Evolutionary conservation across 495 filamentous ascomycete genomes (phyloP), one percentile per base, ranked within the genome.

Genomic region (Hypoxylon perforatum): DNA sequence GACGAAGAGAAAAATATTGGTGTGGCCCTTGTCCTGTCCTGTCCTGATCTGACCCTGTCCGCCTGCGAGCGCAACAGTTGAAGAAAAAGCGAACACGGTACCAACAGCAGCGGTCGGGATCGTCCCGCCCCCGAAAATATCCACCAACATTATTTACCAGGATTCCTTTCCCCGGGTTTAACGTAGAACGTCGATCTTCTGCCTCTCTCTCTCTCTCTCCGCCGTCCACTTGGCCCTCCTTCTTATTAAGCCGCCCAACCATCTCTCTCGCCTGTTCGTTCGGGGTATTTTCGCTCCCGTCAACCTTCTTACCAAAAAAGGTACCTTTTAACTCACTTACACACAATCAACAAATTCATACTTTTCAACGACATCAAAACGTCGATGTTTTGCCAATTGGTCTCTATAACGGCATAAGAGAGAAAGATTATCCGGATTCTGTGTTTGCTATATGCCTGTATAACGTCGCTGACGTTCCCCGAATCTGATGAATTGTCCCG

Each of bases 111-210:
- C 49, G 54, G 42, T 68, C 65, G 65, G 65, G 59, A 68, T 63
- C 65, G 58, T 58, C 53, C 65, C 59, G 58, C 58, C 54, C 54
- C 58, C 53, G 53, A 67, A 51, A 62, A 67, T 67, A 67, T 67
- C 53, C 53, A 62, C 48, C 52, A 57, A 23, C 53, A 57, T 41
- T 57, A 67, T 67, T 61, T 51, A 57, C 65, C 53, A 45, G 60
- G 65, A 59, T 63, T 46, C 47, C 53, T 57, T 68, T 68, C 65
- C 65, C 65, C 65, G 65, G 65, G 65, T 68, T 63, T 68, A 68
- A 68, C 58, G 33, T 46, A 58, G 1, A 47, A 57, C 54, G 59
- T 63, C 59, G 65, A 68, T 63, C 65, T 45, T 68, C 44, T 17
- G 17, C 46, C 28, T 54, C 47, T 39, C 25, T 45, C 50, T n/a